phyloP scores from a whole-genome alignment of 73 alveolate genomes.

The Paramecium caudatum region DNA sequence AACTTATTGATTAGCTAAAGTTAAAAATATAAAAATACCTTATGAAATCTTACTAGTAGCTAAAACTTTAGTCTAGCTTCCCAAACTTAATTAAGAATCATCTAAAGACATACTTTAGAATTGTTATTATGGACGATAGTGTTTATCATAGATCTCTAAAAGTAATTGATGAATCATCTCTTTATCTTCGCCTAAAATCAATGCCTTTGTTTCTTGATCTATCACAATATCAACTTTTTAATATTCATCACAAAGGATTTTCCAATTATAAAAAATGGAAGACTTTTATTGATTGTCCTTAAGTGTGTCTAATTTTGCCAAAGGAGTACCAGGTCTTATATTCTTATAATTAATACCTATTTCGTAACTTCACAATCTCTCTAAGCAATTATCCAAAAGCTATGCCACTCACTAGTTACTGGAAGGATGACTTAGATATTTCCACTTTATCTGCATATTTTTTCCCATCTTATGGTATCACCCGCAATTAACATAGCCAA shows the following conservation, averaged over 20 bases:
- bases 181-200: slow-evolving; percentile 79
- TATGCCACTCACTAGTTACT: slow-evolving; percentile 74
- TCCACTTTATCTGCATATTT: slow-evolving; percentile 71
- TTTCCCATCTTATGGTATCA: slow-evolving; percentile 67
- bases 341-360: slow-evolving; percentile 20
- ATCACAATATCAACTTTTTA: slow-evolving; percentile 81
- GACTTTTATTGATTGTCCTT: slow-evolving; percentile 74
- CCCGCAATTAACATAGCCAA: slow-evolving; percentile 62
- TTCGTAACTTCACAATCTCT: slow-evolving; percentile 74
- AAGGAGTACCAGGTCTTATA: slow-evolving; percentile 71
- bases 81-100: background rate
- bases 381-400: slow-evolving; percentile 67
- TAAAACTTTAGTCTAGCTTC: background rate
- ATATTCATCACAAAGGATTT: slow-evolving; percentile 79
- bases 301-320: slow-evolving; percentile 77
- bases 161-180: slow-evolving; percentile 75
- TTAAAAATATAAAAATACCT: slow-evolving; percentile 49
- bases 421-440: slow-evolving; percentile 38
- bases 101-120: slow-evolving; percentile 27
- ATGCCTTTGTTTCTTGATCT: slow-evolving; percentile 80
- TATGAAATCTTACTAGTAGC: slow-evolving; percentile 47
- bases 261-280: slow-evolving; percentile 90
- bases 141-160: slow-evolving; percentile 62
- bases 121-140: slow-evolving; percentile 47
- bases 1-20: slow-evolving; percentile 63